Evolutionary conservation across 148 eudicot genomes (phyloP).

Genomic region (Pharnaceum exiguum): DNA sequence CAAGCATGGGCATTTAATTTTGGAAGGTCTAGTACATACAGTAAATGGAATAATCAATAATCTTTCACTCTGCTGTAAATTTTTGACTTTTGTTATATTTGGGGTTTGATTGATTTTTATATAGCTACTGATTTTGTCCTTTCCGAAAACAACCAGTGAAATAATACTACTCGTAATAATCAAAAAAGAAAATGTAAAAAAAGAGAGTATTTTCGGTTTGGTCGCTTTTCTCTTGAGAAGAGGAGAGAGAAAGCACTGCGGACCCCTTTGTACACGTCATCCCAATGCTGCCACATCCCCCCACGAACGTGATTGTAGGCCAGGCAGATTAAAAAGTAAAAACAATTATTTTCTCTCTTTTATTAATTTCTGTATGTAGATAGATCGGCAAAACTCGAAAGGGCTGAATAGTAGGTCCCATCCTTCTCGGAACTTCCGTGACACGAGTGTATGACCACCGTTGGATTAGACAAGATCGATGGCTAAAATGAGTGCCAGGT

Average conservation of each 20-base stretch:
- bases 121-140: background rate
- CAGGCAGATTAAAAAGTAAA: background rate
- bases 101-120: background rate
- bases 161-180: no score
- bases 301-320: slow-evolving; percentile 29
- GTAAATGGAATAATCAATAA: background rate
- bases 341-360: background rate
- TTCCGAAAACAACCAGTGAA: no score
- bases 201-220: slow-evolving; percentile 16
- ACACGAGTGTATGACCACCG: slow-evolving; percentile 13
- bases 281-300: slow-evolving; percentile 27
- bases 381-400: slow-evolving; percentile 28
- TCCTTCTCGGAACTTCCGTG: slow-evolving; percentile 57
- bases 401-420: slow-evolving; percentile 28
- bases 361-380: background rate
- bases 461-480: background rate
- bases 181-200: background rate
- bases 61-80: slow-evolving; percentile 2
- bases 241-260: background rate
- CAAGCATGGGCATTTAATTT: background rate
- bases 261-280: slow-evolving; percentile 19
- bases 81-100: slow-evolving; percentile 12
- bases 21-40: background rate
- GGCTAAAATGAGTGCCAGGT: slow-evolving; percentile 28
- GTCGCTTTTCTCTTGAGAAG: background rate